A percentile compares a stretch with the other conserved stretches of the same genome.
Conservation (phyloP, 1,139 yeast species). For the Debaryomyces psychrophilus region DNA sequence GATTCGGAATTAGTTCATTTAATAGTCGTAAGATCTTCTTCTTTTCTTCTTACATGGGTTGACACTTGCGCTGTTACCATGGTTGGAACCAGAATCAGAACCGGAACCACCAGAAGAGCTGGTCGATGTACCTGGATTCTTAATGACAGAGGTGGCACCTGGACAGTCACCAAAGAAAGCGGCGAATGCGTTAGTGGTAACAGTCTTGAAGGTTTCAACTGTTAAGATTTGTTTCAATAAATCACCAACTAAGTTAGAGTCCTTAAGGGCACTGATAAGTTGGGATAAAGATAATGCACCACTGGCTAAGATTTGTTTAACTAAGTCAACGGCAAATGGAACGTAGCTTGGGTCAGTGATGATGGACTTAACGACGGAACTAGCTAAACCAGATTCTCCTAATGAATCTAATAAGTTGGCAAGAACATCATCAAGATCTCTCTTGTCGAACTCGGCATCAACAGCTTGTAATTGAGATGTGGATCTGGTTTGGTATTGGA, state of each 20-base stretch:
- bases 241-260: slow-evolving; percentile 41
- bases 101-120: slow-evolving; percentile 15
- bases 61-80: slow-evolving; percentile 17
- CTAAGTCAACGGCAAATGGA: slow-evolving; percentile 41
- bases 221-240: slow-evolving; percentile 41
- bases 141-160: slow-evolving; percentile 13
- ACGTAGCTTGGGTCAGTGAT: slow-evolving; percentile 43
- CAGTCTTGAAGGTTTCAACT: slow-evolving; percentile 39
- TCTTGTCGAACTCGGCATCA: slow-evolving; percentile 18
- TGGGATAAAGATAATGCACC: slow-evolving; percentile 34
- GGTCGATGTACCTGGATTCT: slow-evolving; percentile 14
- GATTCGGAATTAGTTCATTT: slow-evolving; percentile 7
- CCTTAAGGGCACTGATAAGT: slow-evolving; percentile 36
- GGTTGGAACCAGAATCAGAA: slow-evolving; percentile 15
- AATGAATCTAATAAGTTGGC: slow-evolving; percentile 46
- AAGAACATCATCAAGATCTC: slow-evolving; percentile 36
- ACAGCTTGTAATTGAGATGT: not conserved
- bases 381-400: slow-evolving; percentile 46
- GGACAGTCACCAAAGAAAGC: slow-evolving; percentile 47
- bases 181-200: slow-evolving; percentile 45
- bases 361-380: slow-evolving; percentile 43
- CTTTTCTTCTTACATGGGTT: slow-evolving; percentile 41
- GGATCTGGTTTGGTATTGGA: not conserved
- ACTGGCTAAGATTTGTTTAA: slow-evolving; percentile 32
- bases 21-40: slow-evolving; percentile 38